Evolutionary conservation across 2,329 filamentous ascomycete species (phyloP), one percentile per base, ranked within the genome.

Genomic region (Chaetomiaceae sp.): DNA sequence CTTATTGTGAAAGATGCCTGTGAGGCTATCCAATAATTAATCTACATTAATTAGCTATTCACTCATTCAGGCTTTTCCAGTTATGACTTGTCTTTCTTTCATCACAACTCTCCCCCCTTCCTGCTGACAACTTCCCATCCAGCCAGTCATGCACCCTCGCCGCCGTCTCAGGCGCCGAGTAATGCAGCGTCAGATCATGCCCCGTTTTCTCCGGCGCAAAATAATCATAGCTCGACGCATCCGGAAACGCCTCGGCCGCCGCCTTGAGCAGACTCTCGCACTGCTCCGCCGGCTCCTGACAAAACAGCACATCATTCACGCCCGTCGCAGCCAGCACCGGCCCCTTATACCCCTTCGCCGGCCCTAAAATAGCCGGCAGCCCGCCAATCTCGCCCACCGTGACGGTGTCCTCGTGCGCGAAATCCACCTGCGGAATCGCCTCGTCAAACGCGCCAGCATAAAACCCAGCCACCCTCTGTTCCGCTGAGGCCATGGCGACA

Each of bases 141-240:
- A 55, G 34, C 39, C 51, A 59, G 8, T 57, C 40, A 44, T 54
- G 54, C 19, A 59, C 54, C 38, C 14, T 19, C 40, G 19, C 5
- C 15, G 54, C 45, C 2, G 68, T 73, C 12, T 48, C 29, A 23
- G 2, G 17, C 15, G 53, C 53, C 5, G 52, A 50, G 33, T 51
- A 53, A 25, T 57, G 55, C 49, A 61, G 45, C 39, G 54, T 56
- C n/a, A 61, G 27, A 37, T 49, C 42, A 25, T 61, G 57, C 5
- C 54, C 58, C 1, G 56, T 57, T 12, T 37, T 25, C 4, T 36
- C 31, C 2, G 56, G 53, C 27, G 48, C 43, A 37, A 48, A 53
- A n/a, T 22, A 33, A 6, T 43, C 29, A 27, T 45, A 56, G 6
- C 33, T 40, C 9, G 11, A 15, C 6, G 53, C 46, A 27, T 50